Base-by-base conservation (phyloP, 2,329 filamentous ascomycete genomes). In the Alternaria incomplexa region DNA sequence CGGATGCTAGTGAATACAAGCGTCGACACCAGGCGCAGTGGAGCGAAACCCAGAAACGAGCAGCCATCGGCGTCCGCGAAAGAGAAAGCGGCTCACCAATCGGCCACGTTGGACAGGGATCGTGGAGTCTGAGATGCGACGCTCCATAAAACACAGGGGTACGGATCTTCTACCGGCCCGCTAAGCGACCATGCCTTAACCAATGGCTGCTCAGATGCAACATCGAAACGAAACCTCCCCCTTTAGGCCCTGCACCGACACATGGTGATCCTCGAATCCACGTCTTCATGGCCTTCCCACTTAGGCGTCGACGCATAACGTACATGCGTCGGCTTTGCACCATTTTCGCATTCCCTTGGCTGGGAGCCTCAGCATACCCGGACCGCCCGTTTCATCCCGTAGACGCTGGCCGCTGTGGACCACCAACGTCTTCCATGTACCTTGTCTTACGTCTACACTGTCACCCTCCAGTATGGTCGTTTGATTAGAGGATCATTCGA, bases 401-500 rank as follows among this genome's bases (percentile, higher is more conserved):
- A 72, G 70, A 70, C 75, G 74, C 73, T 75, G 65, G 66, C 69
- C 68, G 40, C 60, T 57, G 73, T 73, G 72, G 74, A 68, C 48
- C 71, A 56, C 58, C 55, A 52, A 69, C 55, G 52, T 61, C 63
- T 64, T 23, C 64, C 62, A 66, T 67, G 65, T 32, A 63, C 63
- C 53, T 61, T 73, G 73, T 76, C 73, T 72, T 68, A 68, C 66
- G 64, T 71, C 62, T 62, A 57, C 65, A 68, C 61, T 66, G 58
- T 64, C 63, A 57, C 50, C 57, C 55, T 71, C 69, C 65, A 76
- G 73, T 69, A 68, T 61, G 46, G 32, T 46, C 56, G 55, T 73
- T 69, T 74, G 70, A 79, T 79, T 79, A 73, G 63, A 52, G 74
- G 76, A 73, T 71, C 64, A 51, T 51, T 63, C 62, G 61, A 62